Conservation (phyloP, 371 early-diverging fungal genomes). For the Blakeslea trispora region DNA sequence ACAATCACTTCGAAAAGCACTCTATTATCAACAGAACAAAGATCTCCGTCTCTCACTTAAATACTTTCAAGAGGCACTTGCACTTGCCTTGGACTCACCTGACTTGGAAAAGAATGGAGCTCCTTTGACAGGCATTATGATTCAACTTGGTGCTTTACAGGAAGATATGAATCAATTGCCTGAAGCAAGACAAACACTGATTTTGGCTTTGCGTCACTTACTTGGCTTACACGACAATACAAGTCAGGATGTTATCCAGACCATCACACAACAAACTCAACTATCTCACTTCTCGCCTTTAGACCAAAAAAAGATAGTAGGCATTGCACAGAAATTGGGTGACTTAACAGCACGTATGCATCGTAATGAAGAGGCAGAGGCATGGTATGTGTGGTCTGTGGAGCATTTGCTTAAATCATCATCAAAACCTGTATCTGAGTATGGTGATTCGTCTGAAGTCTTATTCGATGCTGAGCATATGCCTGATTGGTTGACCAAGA, state of each 20-base stretch:
- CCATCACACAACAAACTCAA: not conserved
- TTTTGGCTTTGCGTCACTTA: constrained; percentile 48
- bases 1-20: constrained; percentile 58
- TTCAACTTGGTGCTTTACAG: constrained; percentile 57
- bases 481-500: constrained; percentile 62
- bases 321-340: constrained; percentile 64
- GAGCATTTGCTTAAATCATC: constrained; percentile 50
- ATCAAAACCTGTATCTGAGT: constrained; percentile 32
- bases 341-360: constrained; percentile 50
- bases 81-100: constrained; percentile 46
- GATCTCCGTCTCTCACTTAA: constrained; percentile 49
- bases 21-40: constrained; percentile 60
- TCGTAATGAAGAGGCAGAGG: constrained; percentile 59
- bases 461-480: constrained; percentile 59
- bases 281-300: constrained; percentile 10
- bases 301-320: constrained; percentile 52
- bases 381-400: constrained; percentile 65
- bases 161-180: constrained; percentile 50
- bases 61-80: constrained; percentile 54
- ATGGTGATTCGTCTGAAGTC: constrained; percentile 34
- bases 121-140: constrained; percentile 66
- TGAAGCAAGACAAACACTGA: constrained; percentile 58
- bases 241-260: not conserved
- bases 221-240: constrained; percentile 18
- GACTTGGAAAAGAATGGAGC: constrained; percentile 54